Base-by-base conservation (phyloP, 2,329 filamentous ascomycete species). In the Botryotinia calthae region DNA sequence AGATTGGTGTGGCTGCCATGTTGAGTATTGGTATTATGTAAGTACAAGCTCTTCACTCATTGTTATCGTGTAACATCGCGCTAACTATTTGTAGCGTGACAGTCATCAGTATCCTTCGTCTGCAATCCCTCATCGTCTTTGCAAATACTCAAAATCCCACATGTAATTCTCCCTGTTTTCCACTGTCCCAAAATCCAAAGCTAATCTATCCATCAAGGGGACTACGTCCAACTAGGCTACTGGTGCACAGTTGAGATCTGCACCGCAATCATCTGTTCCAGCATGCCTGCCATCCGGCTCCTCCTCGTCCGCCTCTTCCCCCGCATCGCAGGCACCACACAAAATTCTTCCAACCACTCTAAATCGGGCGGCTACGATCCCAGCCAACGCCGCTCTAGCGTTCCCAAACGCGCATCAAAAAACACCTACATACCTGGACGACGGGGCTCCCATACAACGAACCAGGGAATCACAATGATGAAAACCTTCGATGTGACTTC, bases 1-100 rank as follows among this genome's bases (percentile, higher is more conserved):
- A 85, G 79, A 66, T 84, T 44, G 81, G 84, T 25, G 82, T 87
- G 7, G 79, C 81, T 18, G 72, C 86, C 68, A 87, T 88, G 85
- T 87, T 88, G 73, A 81, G 82, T 58, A 81, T 87, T 16, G 86
- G 86, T 25, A 79, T 82, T 46, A 82, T 85, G 72, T 77, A 70
- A 74, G 75, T 74, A 42, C 48, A 54, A 48, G 14, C 28, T 9
- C 51, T 61, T 62, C 9, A 16, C 34, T 25, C 14, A 9, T 37
- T 34, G 22, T 28, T 37, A 7, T 18, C 14, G 4, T 18, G n/a
- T 28, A 9, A 28, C 2, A 56, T 18, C 2, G 28, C 18, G 31
- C 48, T 59, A 37, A 58, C 12, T 28, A 22, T 34, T 2, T 10
- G 2, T 6, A 72, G 70, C 40, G 40, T 72, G 16, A 68, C 70